A percentile compares a stretch with the other conserved stretches of the same genome.
These are phyloP conservation scores for Olyra latifolia DNA, from an alignment of 176 grass and related monocot species.

Conservation along the genomic window DNA sequence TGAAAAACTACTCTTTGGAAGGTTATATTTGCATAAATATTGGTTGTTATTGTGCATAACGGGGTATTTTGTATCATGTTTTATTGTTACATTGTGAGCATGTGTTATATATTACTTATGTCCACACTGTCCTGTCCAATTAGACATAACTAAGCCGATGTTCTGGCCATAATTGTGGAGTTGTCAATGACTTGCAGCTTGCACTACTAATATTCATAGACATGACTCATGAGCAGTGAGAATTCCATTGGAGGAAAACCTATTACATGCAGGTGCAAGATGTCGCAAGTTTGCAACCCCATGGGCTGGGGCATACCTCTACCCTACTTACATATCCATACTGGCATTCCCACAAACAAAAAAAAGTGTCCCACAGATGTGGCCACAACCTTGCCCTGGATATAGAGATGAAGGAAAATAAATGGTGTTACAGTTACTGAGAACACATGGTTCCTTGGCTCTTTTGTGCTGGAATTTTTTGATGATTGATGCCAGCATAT, in stretches of 20 bases:
- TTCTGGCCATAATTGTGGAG: neutral
- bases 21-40: neutral
- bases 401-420: constrained; percentile 10
- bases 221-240: neutral
- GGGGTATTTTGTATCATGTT: neutral
- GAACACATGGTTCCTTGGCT: neutral
- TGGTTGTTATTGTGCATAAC: constrained; percentile 6
- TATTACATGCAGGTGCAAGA: neutral
- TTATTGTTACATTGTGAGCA: neutral
- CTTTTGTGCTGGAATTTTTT: neutral
- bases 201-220: neutral
- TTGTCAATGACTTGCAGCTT: neutral
- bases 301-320: neutral
- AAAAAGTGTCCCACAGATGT: constrained; percentile 2
- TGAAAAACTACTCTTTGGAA: neutral
- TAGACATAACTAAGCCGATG: neutral
- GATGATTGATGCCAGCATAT: neutral
- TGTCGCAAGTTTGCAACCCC: neutral
- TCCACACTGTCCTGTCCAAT: neutral
- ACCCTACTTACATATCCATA: neutral
- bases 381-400: neutral
- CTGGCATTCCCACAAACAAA: neutral
- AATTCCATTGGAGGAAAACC: neutral
- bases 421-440: constrained; percentile 14
- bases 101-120: neutral